Conservation (phyloP, 202 grass and related monocot genomes). For the Elaeis oleifera region DNA sequence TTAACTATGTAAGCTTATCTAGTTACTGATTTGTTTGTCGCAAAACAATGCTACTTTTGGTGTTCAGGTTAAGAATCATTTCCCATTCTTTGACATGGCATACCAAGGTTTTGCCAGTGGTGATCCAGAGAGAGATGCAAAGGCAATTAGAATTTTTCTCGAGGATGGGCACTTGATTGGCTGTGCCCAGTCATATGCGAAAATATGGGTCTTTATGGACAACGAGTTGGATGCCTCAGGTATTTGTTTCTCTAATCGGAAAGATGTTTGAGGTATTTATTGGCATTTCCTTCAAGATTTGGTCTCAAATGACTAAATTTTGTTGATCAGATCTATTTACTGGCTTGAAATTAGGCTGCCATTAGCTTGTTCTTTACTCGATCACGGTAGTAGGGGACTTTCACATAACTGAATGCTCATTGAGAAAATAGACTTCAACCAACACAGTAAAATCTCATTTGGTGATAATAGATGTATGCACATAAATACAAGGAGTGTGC, state of each 20-base stretch:
- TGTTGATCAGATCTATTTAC: neutral
- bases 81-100: conserved; percentile 98
- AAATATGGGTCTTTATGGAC: conserved; percentile 99
- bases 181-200: conserved; percentile 87
- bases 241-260: conserved; percentile 22
- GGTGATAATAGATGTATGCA: too few relatives aligned
- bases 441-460: too few relatives aligned
- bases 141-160: conserved; percentile 91
- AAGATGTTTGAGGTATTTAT: neutral
- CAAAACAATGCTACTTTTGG: conserved; percentile 6
- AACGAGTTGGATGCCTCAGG: conserved; percentile 88
- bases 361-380: too few relatives aligned
- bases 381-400: too few relatives aligned
- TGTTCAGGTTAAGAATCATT: conserved; percentile 77
- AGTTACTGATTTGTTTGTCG: too few relatives aligned
- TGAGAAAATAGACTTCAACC: too few relatives aligned
- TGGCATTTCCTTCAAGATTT: neutral
- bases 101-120: conserved; percentile 98
- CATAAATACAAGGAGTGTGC: too few relatives aligned
- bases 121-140: conserved; percentile 88
- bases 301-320: neutral
- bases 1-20: too few relatives aligned
- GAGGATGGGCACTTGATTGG: conserved; percentile 93
- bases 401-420: too few relatives aligned
- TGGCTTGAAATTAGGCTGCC: too few relatives aligned